phyloP scores from a whole-genome alignment of 805 yeast species.

The Wickerhamomyces tratensis region DNA sequence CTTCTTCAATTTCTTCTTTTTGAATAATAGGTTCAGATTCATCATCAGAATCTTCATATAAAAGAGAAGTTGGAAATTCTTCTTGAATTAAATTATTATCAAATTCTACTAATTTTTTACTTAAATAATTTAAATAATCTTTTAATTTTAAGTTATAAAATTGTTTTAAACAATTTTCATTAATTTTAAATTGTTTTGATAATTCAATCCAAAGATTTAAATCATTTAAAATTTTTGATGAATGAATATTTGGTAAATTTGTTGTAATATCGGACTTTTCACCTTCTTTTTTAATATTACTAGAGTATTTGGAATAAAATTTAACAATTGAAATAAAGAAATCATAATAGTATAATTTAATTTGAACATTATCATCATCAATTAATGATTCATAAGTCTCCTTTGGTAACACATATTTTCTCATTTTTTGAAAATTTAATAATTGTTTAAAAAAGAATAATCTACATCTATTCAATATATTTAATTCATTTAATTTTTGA shows the following conservation, averaged over 20 bases:
- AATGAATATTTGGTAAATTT: slow-evolving; percentile 5
- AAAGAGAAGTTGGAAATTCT: slow-evolving; percentile 22
- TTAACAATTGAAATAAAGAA: slow-evolving; percentile 26
- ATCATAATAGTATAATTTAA: slow-evolving; percentile 26
- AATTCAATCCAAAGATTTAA: slow-evolving; percentile 19
- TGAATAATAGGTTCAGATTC: slow-evolving; percentile 2
- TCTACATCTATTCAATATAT: slow-evolving; percentile 52
- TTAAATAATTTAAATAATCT: slow-evolving; percentile 24
- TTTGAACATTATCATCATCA: neutral
- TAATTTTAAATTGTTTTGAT: slow-evolving; percentile 5
- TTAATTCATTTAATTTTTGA: slow-evolving; percentile 59
- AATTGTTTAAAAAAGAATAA: slow-evolving; percentile 53
- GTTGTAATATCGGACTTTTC: neutral
- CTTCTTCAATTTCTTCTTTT: slow-evolving; percentile 4
- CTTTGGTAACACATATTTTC: slow-evolving; percentile 4
- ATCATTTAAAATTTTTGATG: slow-evolving; percentile 8
- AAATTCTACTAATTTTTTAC: slow-evolving; percentile 10
- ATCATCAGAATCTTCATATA: slow-evolving; percentile 11
- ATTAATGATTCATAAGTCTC: slow-evolving; percentile 6
- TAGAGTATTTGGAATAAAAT: slow-evolving; percentile 3
- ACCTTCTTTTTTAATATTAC: no score
- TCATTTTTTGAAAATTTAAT: slow-evolving; percentile 44
- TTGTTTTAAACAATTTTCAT: slow-evolving; percentile 5
- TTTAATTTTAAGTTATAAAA: slow-evolving; percentile 19
- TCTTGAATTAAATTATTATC: slow-evolving; percentile 15